Evolutionary conservation across 2,329 filamentous ascomycete species (phyloP), one percentile per base, ranked within the genome.

Genomic region (Amauroascus verrucosus): DNA sequence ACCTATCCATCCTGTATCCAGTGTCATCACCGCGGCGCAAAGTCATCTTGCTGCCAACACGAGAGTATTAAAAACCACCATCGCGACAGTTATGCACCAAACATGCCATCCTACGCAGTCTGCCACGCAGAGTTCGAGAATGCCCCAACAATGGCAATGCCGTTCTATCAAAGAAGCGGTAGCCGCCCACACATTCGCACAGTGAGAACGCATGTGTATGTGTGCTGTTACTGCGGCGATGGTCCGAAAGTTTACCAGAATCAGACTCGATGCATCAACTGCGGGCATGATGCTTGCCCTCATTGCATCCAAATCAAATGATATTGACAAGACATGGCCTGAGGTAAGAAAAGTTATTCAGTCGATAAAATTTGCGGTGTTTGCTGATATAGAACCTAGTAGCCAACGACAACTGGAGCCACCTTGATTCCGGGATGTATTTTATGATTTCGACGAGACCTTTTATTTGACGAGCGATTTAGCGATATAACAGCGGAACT

Each of bases 191-290:
- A 32, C 8, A 51, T 24, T 35, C 38, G 14, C 32, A 43, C 32
- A 14, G 56, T 54, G 59, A 26, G 56, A 1, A 63, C 60, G 8
- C 57, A 63, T 49, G 59, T 68, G 57, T 72, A 69, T 44, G 62
- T 67, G 52, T 72, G 70, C 60, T 72, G 70, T 62, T 1, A 55
- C 3, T 72, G 70, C 55, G 37, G 61, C 1, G 69, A 72, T 40
- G 70, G 70, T 0, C 70, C 70, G 0, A 72, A 71, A 49, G 57
- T 69, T 37, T 71, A 58, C 56, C 59, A 65, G 9, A 41, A 55
- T 28, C 66, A 72, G 41, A 61, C 65, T 1, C 43, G 35, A 18
- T 72, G 70, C 49, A 58, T 69, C 2, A 53, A 37, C 0, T 72
- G 70, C 60, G 1, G 61, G 1, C 70, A 72, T 22, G 35, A 37